These are phyloP conservation scores for Pseudopyricularia javanii DNA, from an alignment of 2,329 filamentous ascomycete genomes.

Conservation along the genomic window DNA sequence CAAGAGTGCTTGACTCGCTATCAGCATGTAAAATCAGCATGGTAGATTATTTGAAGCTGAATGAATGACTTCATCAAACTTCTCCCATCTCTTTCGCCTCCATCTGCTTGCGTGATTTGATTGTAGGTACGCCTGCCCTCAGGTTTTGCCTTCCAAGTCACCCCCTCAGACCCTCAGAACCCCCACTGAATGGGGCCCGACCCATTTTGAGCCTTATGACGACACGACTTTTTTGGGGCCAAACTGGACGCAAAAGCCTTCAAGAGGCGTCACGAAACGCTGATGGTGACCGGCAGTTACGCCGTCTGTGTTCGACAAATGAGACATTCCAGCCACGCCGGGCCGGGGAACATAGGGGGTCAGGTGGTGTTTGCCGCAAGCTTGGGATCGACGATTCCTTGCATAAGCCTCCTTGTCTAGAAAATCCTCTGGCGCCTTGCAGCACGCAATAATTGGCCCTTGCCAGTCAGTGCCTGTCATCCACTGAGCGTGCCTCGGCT, in stretches of 20 bases:
- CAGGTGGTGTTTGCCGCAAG: neutral
- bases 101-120: too few relatives aligned
- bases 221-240: neutral
- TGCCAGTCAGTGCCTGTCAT: too few relatives aligned
- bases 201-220: neutral
- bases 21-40: too few relatives aligned
- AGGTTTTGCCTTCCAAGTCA: too few relatives aligned
- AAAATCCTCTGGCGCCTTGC: neutral
- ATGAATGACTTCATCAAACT: too few relatives aligned
- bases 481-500: too few relatives aligned
- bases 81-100: too few relatives aligned
- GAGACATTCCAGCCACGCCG: neutral
- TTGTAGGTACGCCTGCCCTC: too few relatives aligned
- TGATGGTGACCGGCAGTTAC: neutral
- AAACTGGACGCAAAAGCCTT: neutral
- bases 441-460: neutral
- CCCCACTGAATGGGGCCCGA: neutral
- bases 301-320: neutral
- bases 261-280: neutral
- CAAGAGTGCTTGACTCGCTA: too few relatives aligned
- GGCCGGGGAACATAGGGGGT: neutral
- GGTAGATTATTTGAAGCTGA: too few relatives aligned
- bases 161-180: neutral
- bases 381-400: neutral
- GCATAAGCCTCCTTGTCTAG: neutral